Evolutionary conservation across 371 early-diverging fungal species (phyloP).

Genomic region (Conidiobolus incongruus): DNA sequence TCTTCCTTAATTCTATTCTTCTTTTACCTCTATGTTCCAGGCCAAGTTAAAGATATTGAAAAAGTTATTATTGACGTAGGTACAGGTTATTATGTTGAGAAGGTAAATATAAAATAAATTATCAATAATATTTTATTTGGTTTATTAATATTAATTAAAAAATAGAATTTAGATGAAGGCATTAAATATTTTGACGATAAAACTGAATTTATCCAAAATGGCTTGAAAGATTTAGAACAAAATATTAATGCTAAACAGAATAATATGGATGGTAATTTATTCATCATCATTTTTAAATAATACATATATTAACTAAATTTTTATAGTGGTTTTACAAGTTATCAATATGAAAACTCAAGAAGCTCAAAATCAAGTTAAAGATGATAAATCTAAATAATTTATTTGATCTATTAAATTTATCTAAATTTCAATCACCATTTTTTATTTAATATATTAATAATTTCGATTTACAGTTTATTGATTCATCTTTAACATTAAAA

Average conservation of each 20-base stretch:
- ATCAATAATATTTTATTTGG: not conserved
- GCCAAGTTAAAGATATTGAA: conserved; percentile 48
- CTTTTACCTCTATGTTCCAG: conserved; percentile 75
- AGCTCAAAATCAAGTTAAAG: too few relatives aligned
- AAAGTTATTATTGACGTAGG: conserved; percentile 89
- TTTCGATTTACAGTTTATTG: too few relatives aligned
- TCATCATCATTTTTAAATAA: too few relatives aligned
- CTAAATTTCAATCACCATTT: too few relatives aligned
- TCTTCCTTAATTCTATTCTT: not conserved
- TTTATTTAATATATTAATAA: too few relatives aligned
- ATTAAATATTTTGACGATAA: conserved; percentile 58
- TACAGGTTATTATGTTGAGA: conserved; percentile 88
- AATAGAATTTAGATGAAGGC: conserved; percentile 41
- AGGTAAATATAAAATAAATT: conserved; percentile 21
- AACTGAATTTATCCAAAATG: conserved; percentile 42
- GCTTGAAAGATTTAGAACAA: conserved; percentile 47
- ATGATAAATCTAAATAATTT: too few relatives aligned
- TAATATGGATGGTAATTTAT: conserved; percentile 45
- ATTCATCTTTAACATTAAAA: too few relatives aligned
- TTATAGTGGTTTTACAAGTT: too few relatives aligned
- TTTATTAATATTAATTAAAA: conserved; percentile 16
- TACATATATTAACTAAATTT: too few relatives aligned
- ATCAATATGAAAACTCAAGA: too few relatives aligned
- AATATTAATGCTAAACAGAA: conserved; percentile 50
- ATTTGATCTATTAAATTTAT: too few relatives aligned